Conservation (phyloP, 2,329 filamentous ascomycete genomes). For the Neoarthrinium moseri region DNA sequence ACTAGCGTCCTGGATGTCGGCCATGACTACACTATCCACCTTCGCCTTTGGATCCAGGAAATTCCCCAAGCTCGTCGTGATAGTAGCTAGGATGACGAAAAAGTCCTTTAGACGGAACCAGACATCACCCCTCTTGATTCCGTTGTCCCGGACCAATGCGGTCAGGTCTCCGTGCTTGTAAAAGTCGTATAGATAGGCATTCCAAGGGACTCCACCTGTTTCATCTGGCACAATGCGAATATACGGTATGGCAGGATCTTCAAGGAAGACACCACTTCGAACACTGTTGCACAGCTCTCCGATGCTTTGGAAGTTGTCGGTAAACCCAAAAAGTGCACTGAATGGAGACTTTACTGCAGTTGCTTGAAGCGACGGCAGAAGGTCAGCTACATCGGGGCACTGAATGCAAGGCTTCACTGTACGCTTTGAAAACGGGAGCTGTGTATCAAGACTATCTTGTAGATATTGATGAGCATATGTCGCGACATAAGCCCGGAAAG, state of each 20-base stretch:
- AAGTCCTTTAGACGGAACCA: conserved; percentile 70
- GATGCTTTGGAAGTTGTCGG: conserved; percentile 63
- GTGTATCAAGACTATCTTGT: conserved; percentile 43
- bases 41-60: conserved; percentile 50
- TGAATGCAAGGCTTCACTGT: conserved; percentile 39
- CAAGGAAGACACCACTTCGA: conserved; percentile 70
- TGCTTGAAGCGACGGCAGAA: conserved; percentile 21
- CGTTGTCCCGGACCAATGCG: conserved; percentile 62
- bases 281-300: conserved; percentile 65
- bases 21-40: conserved; percentile 32
- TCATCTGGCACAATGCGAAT: conserved; percentile 61
- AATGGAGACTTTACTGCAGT: conserved; percentile 64
- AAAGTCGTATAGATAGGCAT: conserved; percentile 74
- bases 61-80: conserved; percentile 62
- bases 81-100: conserved; percentile 62
- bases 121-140: conserved; percentile 63
- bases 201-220: conserved; percentile 46
- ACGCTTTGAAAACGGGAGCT: conserved; percentile 58
- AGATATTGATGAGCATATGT: conserved; percentile 69
- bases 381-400: background rate
- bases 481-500: conserved; percentile 67
- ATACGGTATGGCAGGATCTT: conserved; percentile 70
- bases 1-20: conserved; percentile 44
- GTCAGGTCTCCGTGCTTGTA: conserved; percentile 69
- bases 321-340: conserved; percentile 67